phyloP scores from a whole-genome alignment of 768 basidiomycete genomes.

The Porphyrellus cyaneotinctus region DNA sequence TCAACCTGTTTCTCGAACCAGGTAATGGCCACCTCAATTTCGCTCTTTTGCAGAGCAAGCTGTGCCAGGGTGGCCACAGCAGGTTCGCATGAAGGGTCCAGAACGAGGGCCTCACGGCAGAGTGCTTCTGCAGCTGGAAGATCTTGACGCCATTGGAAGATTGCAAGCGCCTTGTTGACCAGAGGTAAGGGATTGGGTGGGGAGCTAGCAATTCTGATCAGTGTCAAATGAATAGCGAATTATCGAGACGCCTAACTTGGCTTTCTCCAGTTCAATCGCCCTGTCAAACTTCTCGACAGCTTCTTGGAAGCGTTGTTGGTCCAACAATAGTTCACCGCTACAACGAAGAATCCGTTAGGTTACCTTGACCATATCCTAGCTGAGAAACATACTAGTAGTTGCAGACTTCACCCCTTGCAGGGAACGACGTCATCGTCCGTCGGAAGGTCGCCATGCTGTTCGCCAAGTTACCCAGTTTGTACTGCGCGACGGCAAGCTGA shows the following conservation, averaged over 20 bases:
- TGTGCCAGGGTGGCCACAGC: slow-evolving; percentile 96
- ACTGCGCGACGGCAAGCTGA: slow-evolving; percentile 94
- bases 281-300: slow-evolving; percentile 90
- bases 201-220: slow-evolving; percentile 29
- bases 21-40: slow-evolving; percentile 78
- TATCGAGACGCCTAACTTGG: slow-evolving; percentile 45
- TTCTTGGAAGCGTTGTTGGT: slow-evolving; percentile 84
- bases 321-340: slow-evolving; percentile 91
- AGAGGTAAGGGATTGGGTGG: slow-evolving; percentile 84
- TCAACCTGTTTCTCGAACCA: slow-evolving; percentile 84
- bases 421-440: slow-evolving; percentile 79
- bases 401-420: slow-evolving; percentile 79
- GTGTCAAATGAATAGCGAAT: background rate
- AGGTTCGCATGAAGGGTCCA: slow-evolving; percentile 94
- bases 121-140: slow-evolving; percentile 75
- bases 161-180: slow-evolving; percentile 95
- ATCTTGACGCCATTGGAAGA: slow-evolving; percentile 96
- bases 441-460: slow-evolving; percentile 91
- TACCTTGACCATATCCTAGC: background rate
- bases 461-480: slow-evolving; percentile 76
- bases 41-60: slow-evolving; percentile 84
- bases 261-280: slow-evolving; percentile 83
- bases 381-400: slow-evolving; percentile 81
- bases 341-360: background rate
- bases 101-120: slow-evolving; percentile 80